Base-by-base conservation (phyloP, 73 alveolate genomes). In the Symbiodinium pilosum region DNA sequence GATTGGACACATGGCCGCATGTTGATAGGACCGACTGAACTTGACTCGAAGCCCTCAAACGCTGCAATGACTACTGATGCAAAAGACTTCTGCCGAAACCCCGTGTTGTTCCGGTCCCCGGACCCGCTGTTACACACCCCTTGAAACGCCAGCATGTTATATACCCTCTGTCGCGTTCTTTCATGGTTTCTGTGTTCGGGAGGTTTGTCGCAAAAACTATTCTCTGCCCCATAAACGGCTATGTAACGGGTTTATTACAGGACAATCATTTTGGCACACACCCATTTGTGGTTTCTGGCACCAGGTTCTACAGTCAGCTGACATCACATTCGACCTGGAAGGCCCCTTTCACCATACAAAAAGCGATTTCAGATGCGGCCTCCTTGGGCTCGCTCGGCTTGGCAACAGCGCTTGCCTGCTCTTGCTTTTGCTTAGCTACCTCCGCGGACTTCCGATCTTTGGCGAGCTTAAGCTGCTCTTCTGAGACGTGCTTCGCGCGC, bases 401-500 rank as follows among this genome's bases (percentile, higher is more conserved):
- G 84, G 84, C 26, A 28, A 18, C 30, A 24, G 84, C 28, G 24
- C 43, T 30, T 34, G 21, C 26, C 39, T 71, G 26, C 39, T 12
- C 54, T 16, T 34, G 28, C 18, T 28, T 41, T 21, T 26, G 26
- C 26, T 11, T 54, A 26, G 84, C 84, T 84, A 34, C 36, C 54
- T 47, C 94, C 40, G 34, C 39, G n/a, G 47, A 41, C 42, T 87
- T 87, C 12, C 94, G 34, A 26, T 87, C 44, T 83, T 87, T 87
- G 44, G 94, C 94, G 32, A 59, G 68, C 16, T 21, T 39, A 34
- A 87, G 86, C 86, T 87, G 85, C 86, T 87, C 94, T 16, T 87
- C 94, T 5, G 94, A 87, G 47, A 87, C 88, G 56, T 38, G 88
- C 93, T 43, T 84, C 41, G 98, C 98, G 26, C 98, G 98, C 71